Base-by-base conservation (phyloP, 306 rosid species). In the Vigna mungo region DNA sequence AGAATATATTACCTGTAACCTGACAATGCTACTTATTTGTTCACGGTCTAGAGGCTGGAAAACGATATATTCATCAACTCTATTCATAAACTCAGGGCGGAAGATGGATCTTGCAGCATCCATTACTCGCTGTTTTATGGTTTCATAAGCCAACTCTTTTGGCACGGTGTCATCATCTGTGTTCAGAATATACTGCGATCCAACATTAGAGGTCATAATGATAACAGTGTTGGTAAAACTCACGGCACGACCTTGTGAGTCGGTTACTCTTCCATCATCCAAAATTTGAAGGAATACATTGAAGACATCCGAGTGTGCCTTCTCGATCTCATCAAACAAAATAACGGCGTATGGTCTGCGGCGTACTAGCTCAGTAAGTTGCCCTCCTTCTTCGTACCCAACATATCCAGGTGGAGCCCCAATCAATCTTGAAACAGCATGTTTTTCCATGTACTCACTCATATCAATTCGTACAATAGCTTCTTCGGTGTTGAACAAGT, bases 391-490 rank as follows among this genome's bases (percentile, higher is more conserved):
- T 82, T 95, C 99, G 41, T 95, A 95, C 58, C 99, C 99, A 48
- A 95, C 99, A 80, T 95, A 95, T 70, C 99, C 99, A 14, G 99
- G 99, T 32, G 97, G 99, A 72, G 97, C 99, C 5, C 99, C 99
- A 56, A 95, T 95, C 86, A 95, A 80, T 84, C 99, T 90, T 10
- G 97, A 95, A 49, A 92, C 97, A 7, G 99, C 96, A 81, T 95
- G 99, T 77, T 95, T 92, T 80, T 95, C 99, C 99, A 95, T 95
- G 85, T 95, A 95, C 77, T 92, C 99, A 7, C 99, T 95, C 99
- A 95, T 92, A 82, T 95, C 99, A 48, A 95, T 92, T 23, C 97
- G 84, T 51, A 95, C 97, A 20, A 95, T 97, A 54, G 99, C 97
- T 82, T 95, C 99, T 87, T 92, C 99, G 1, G 99, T 95, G 72